These are phyloP conservation scores for Solanum chacoense DNA, from an alignment of 305 asterid species.

Conservation along the genomic window DNA sequence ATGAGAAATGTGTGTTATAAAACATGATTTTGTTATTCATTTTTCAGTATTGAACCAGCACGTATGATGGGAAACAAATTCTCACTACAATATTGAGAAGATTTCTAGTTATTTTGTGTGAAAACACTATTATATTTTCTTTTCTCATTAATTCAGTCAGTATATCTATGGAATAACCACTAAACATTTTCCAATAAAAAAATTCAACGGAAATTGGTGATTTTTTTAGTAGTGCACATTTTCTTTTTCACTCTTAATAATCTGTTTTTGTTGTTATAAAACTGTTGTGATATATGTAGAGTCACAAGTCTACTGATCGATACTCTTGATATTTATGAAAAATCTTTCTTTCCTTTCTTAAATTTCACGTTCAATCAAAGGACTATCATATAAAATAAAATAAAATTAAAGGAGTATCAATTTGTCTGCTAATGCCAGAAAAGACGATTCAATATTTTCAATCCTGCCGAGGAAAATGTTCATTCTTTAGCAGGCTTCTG, in stretches of 20 bases:
- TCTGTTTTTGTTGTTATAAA: neutral
- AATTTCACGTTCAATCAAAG: neutral
- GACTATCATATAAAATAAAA: neutral
- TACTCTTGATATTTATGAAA: neutral
- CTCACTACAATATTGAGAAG: neutral
- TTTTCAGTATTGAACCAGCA: neutral
- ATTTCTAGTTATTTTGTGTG: no score
- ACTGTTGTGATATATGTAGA: neutral
- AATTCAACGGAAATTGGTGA: no score
- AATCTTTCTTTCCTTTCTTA: neutral
- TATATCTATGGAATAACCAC: no score
- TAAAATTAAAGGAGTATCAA: neutral
- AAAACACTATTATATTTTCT: no score
- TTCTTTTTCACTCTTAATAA: neutral
- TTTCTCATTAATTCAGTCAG: no score
- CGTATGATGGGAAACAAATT: neutral
- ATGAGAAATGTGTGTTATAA: neutral
- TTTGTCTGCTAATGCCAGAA: neutral
- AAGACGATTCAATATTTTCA: neutral
- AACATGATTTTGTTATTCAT: neutral
- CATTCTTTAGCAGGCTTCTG: neutral
- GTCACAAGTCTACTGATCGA: neutral
- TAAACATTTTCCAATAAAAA: no score
- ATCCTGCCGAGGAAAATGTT: neutral
- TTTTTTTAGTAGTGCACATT: no score